These are phyloP conservation scores for Didymella glomerata DNA, from an alignment of 2,329 filamentous ascomycete species.

Conservation along the genomic window DNA sequence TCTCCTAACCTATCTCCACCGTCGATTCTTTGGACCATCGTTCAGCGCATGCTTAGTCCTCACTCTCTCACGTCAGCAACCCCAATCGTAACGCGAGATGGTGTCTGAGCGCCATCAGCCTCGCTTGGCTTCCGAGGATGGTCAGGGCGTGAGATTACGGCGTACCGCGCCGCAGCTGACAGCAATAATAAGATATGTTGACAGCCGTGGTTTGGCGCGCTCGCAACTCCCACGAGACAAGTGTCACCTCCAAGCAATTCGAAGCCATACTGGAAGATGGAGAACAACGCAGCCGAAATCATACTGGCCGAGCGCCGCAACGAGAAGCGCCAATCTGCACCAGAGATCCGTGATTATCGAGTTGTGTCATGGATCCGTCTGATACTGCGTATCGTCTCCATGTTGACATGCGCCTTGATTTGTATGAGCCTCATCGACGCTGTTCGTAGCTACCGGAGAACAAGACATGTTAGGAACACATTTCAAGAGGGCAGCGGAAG, in stretches of 20 bases:
- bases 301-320: constrained; percentile 20
- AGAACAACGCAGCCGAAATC: constrained; percentile 22
- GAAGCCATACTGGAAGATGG: constrained; percentile 3
- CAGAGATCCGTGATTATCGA: constrained; percentile 24
- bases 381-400: constrained; percentile 25
- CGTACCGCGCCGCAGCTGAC: constrained; percentile 15
- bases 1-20: not conserved
- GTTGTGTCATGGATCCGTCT: constrained; percentile 25
- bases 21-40: not conserved
- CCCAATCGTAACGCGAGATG: not conserved
- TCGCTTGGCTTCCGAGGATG: constrained; percentile 12
- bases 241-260: too few species aligned
- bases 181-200: constrained; percentile 9
- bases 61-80: constrained; percentile 14
- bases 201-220: not conserved
- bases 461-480: constrained; percentile 23
- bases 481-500: constrained; percentile 28
- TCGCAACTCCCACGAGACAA: not conserved
- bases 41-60: not conserved
- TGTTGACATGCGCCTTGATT: constrained; percentile 22
- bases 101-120: constrained; percentile 8
- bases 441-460: constrained; percentile 20
- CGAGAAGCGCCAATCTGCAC: constrained; percentile 15
- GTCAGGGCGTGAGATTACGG: constrained; percentile 14
- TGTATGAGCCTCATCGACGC: constrained; percentile 21